Base-by-base conservation (phyloP, 768 basidiomycete species). In the Arthromyces matolae region DNA sequence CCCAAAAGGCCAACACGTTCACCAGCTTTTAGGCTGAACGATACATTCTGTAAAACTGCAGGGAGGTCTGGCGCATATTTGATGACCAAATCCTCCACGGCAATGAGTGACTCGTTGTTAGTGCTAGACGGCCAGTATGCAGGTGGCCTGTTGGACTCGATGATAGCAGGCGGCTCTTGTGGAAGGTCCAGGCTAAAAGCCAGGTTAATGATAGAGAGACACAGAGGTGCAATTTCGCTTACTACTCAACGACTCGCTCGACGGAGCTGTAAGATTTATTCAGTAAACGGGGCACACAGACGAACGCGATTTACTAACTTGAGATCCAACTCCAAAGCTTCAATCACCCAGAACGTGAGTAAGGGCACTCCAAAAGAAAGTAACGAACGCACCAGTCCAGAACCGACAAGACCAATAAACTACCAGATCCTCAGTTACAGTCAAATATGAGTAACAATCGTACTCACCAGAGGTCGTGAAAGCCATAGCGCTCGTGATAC, bases 41-140 rank as follows among this genome's bases (percentile, higher is more conserved):
- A 88, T 4, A 92, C 72, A 28, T 78, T 75, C 49, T 84, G 84
- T 27, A 94, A 69, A 0, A 93, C 90, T 0, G 86, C 71, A 0
- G 92, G 91, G 9, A 94, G 73, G 43, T 93, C 90, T 0, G 89
- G 85, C 0, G 89, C 80, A 63, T 94, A 94, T 64, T 83, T 89
- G 62, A 94, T 70, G 14, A 79, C 80, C 22, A 95, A 69, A 52
- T 93, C 78, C 55, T 93, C 83, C 0, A 89, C 87, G 1, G 67
- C 65, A 24, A 96, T 58, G 20, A 94, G 69, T 3, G 73, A 60
- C 23, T 81, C 71, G 7, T 77, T 69, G 40, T 73, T 77, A 14
- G 83, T 72, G 49, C 76, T 81, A 0, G 91, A 91, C 0, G 93
- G 93, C 93, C 93, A 96, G 59, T 93, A 93, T 0, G 93, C 93